Evolutionary conservation across 371 early-diverging fungal species (phyloP).

Genomic region (Lichtheimia ornata): DNA sequence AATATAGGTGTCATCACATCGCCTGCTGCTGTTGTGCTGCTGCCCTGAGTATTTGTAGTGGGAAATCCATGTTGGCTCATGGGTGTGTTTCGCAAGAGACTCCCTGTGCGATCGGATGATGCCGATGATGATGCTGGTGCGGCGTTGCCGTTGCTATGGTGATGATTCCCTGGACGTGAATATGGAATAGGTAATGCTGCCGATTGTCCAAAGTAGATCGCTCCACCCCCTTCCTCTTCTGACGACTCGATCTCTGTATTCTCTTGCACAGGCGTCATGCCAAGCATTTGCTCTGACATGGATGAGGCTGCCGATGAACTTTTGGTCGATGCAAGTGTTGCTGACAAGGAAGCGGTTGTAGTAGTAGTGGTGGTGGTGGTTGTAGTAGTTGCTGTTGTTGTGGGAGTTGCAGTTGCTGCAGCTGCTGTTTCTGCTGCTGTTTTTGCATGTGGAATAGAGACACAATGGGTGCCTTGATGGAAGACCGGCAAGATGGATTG

Average conservation of each 20-base stretch:
- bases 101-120: constrained; percentile 16
- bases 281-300: constrained; percentile 15
- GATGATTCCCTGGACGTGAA: neutral
- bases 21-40: neutral
- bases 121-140: constrained; percentile 15
- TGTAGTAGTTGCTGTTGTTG: neutral
- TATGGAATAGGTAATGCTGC: constrained; percentile 40
- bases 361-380: neutral
- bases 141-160: too few relatives aligned
- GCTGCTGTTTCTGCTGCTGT: constrained; percentile 10
- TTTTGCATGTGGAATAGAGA: constrained; percentile 36
- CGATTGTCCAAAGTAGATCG: constrained; percentile 22
- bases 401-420: neutral
- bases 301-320: constrained; percentile 22
- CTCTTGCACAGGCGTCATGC: constrained; percentile 11
- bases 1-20: neutral
- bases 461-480: constrained; percentile 49
- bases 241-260: constrained; percentile 15
- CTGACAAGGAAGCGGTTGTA: constrained; percentile 7
- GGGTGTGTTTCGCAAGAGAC: constrained; percentile 8
- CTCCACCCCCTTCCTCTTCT: constrained; percentile 15
- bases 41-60: constrained; percentile 5
- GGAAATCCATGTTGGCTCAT: neutral
- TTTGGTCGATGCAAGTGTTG: constrained; percentile 6
- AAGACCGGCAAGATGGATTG: constrained; percentile 54